phyloP scores from a whole-genome alignment of 2,329 filamentous ascomycete species.

The Cladosporium sp. region DNA sequence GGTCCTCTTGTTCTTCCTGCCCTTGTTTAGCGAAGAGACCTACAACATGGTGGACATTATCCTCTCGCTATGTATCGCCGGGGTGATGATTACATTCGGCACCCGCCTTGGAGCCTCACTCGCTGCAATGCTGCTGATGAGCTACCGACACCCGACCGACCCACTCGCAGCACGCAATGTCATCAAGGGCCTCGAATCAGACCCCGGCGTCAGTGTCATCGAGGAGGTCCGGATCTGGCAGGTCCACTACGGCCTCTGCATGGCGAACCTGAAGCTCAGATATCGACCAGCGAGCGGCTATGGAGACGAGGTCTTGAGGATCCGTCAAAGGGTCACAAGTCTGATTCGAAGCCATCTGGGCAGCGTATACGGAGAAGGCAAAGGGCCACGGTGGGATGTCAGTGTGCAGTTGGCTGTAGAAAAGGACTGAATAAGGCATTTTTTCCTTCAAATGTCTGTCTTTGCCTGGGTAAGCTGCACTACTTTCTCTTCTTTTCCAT shows the following conservation, averaged over 20 bases:
- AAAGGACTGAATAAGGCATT: conserved; percentile 27
- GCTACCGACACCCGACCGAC: conserved; percentile 54
- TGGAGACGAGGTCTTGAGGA: conserved; percentile 60
- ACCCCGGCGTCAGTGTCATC: conserved; percentile 69
- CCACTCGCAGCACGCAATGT: conserved; percentile 61
- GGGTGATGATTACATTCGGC: conserved; percentile 85
- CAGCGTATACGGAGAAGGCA: conserved; percentile 78
- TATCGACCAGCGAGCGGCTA: conserved; percentile 58
- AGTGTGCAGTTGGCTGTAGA: conserved; percentile 71
- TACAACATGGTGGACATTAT: conserved; percentile 80
- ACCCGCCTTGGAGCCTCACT: conserved; percentile 78
- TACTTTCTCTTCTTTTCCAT: neutral
- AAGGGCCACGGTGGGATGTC: conserved; percentile 85
- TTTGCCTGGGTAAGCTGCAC: neutral
- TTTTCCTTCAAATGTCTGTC: neutral
- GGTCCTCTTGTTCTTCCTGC: conserved; percentile 71
- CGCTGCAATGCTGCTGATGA: conserved; percentile 95
- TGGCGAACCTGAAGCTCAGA: conserved; percentile 87
- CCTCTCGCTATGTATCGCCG: conserved; percentile 75
- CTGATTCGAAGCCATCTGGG: conserved; percentile 82
- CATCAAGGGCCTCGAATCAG: conserved; percentile 78
- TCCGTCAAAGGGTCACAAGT: conserved; percentile 71
- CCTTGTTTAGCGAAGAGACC: conserved; percentile 74
- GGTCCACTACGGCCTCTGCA: conserved; percentile 93
- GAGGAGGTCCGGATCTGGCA: conserved; percentile 98